Conservation (phyloP, 2,329 filamentous ascomycete species). For the Chrysoporthe puriensis region DNA sequence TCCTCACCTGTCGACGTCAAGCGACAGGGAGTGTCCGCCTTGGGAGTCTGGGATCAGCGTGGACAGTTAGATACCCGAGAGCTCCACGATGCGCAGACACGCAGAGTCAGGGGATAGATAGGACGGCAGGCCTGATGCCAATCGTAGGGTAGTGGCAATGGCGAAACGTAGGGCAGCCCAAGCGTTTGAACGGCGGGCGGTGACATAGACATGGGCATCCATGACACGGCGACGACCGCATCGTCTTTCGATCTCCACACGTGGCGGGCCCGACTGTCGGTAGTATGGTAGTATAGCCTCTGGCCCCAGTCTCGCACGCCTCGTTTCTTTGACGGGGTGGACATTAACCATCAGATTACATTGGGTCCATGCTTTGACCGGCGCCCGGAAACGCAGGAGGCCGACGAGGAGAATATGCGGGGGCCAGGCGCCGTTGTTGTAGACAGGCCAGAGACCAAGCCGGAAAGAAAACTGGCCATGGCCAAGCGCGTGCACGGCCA, state of each 20-base stretch:
- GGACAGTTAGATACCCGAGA: background rate
- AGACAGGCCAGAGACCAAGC: too few species aligned
- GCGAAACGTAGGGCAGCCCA: background rate
- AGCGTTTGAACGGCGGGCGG: background rate
- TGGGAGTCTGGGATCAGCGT: background rate
- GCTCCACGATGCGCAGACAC: background rate
- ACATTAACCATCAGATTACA: too few species aligned
- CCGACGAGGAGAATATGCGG: too few species aligned
- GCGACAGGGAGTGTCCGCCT: background rate
- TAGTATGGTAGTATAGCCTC: background rate
- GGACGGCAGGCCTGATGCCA: background rate
- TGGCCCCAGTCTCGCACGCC: background rate
- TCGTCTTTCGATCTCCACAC: background rate
- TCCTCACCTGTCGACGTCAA: conserved; percentile 4
- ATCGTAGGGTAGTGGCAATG: background rate
- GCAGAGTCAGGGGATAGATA: background rate
- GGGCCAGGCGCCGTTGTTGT: too few species aligned
- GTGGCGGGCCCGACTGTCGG: background rate
- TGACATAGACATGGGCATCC: background rate
- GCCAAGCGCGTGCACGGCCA: too few species aligned
- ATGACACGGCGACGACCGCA: background rate
- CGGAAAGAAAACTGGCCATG: too few species aligned
- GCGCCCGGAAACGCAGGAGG: too few species aligned
- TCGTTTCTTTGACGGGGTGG: background rate
- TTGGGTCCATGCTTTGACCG: too few species aligned